Conservation (phyloP, 805 yeast genomes). For the Cyberlindnera galapagoensis region DNA sequence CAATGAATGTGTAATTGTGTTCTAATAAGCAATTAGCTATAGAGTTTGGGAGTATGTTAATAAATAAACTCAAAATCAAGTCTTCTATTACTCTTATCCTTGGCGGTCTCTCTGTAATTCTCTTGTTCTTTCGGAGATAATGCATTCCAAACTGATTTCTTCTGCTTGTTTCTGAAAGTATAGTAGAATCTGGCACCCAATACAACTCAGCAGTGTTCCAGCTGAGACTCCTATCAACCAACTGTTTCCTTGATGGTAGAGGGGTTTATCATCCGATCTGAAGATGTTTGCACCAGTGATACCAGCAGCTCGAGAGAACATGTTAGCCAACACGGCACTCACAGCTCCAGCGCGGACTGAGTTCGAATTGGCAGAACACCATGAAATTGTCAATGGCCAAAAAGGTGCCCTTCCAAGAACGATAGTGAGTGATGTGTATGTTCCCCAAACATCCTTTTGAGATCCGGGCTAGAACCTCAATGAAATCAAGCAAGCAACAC, state of each 20-base stretch:
- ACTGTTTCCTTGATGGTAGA: constrained; percentile 52
- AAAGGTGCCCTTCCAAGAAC: too few species aligned
- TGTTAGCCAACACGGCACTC: constrained; percentile 57
- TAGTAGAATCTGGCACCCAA: constrained; percentile 7
- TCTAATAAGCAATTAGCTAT: too few species aligned
- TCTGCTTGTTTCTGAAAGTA: constrained; percentile 31
- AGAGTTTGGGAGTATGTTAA: too few species aligned
- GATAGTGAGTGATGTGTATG: not conserved
- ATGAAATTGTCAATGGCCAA: constrained; percentile 19
- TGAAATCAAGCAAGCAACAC: constrained; percentile 27
- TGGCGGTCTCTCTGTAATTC: constrained; percentile 38
- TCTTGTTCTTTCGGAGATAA: constrained; percentile 43
- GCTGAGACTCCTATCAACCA: constrained; percentile 4
- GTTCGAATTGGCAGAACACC: constrained; percentile 58
- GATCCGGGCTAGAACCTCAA: constrained; percentile 33
- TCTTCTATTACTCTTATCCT: constrained; percentile 51
- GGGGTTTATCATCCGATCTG: constrained; percentile 48
- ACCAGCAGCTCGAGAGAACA: constrained; percentile 53
- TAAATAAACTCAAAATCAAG: constrained; percentile 40
- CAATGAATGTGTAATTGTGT: too few species aligned
- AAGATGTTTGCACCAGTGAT: constrained; percentile 55
- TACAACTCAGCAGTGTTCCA: constrained; percentile 15
- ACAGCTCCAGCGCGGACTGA: constrained; percentile 56
- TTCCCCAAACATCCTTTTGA: not conserved
- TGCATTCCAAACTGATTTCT: constrained; percentile 43